Percentiles rank a stretch among this genome's conserved stretches.
phyloP scores from a whole-genome alignment of 2,329 filamentous ascomycete species.

The Zymoseptoria brevis region DNA sequence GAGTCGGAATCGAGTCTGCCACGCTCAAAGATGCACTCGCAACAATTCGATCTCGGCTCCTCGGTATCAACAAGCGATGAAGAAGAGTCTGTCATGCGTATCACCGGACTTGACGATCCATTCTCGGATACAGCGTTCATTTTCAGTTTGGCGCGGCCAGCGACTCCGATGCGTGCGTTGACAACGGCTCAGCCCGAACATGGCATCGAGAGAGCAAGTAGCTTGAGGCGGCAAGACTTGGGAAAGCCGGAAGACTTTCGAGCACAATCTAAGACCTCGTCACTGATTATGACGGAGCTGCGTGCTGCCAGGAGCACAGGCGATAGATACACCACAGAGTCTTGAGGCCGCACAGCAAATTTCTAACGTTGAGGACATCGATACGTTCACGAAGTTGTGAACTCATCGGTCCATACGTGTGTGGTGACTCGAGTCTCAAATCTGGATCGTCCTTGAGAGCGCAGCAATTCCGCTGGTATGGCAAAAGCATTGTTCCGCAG shows the following conservation, averaged over 20 bases:
- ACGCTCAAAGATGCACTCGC: background rate
- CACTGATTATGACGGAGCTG: background rate
- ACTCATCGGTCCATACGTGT: background rate
- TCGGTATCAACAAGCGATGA: background rate
- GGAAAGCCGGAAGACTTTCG: background rate
- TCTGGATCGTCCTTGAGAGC: background rate
- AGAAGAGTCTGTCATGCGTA: conserved; percentile 4
- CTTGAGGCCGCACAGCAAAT: background rate
- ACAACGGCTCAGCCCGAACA: background rate
- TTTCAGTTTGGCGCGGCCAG: background rate
- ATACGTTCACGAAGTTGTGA: background rate
- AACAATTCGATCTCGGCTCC: background rate
- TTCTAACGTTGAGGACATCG: background rate
- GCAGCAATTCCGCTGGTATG: background rate
- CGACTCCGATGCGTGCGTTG: background rate
- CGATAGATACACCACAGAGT: background rate
- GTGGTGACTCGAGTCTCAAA: background rate
- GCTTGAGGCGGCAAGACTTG: background rate
- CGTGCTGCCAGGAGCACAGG: background rate
- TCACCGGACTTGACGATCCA: conserved; percentile 12
- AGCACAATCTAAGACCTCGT: background rate
- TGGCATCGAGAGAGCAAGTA: background rate
- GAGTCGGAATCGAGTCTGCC: background rate
- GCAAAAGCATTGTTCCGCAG: background rate
- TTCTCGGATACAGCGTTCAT: conserved; percentile 6